A percentile compares a stretch with the other conserved stretches of the same genome.
Evolutionary conservation across 768 basidiomycete genomes (phyloP).

Genomic region (Harrya chromipes): DNA sequence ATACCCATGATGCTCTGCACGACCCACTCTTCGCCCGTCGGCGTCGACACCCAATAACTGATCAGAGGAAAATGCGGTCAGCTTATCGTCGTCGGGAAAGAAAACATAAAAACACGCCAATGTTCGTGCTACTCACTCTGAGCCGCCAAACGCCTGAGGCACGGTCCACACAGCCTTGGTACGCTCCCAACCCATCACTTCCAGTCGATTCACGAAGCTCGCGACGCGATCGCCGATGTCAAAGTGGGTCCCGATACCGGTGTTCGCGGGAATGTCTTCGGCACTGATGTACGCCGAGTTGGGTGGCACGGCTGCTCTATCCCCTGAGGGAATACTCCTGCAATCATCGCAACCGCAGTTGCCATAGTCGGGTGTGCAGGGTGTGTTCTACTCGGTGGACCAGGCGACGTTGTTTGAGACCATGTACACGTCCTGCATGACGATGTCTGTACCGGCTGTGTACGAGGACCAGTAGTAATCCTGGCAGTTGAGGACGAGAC

Average conservation of each 20-base stretch:
- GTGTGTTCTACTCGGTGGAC: slow-evolving; percentile 57
- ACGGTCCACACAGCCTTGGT: slow-evolving; percentile 76
- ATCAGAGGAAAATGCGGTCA: slow-evolving; percentile 4
- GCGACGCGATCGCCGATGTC: slow-evolving; percentile 70
- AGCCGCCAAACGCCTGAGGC: slow-evolving; percentile 68
- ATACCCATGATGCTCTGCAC: no score
- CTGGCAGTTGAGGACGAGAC: no score
- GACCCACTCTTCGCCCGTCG: no score
- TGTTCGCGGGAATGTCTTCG: slow-evolving; percentile 24
- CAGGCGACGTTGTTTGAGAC: slow-evolving; percentile 62
- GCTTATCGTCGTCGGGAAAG: neutral
- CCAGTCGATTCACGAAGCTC: slow-evolving; percentile 55
- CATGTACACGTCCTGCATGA: slow-evolving; percentile 61
- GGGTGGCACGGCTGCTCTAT: slow-evolving; percentile 26
- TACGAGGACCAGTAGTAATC: no score
- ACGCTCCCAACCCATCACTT: slow-evolving; percentile 64
- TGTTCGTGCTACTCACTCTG: slow-evolving; percentile 22
- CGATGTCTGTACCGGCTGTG: slow-evolving; percentile 62
- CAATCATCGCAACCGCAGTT: slow-evolving; percentile 75
- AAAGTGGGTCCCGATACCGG: slow-evolving; percentile 43
- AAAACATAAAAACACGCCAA: neutral
- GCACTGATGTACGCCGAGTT: slow-evolving; percentile 18
- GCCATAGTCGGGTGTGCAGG: slow-evolving; percentile 63
- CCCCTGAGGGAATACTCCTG: slow-evolving; percentile 40
- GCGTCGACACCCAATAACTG: slow-evolving; percentile 60